phyloP scores from a whole-genome alignment of 805 yeast species.

The Ogataea philodendri region DNA sequence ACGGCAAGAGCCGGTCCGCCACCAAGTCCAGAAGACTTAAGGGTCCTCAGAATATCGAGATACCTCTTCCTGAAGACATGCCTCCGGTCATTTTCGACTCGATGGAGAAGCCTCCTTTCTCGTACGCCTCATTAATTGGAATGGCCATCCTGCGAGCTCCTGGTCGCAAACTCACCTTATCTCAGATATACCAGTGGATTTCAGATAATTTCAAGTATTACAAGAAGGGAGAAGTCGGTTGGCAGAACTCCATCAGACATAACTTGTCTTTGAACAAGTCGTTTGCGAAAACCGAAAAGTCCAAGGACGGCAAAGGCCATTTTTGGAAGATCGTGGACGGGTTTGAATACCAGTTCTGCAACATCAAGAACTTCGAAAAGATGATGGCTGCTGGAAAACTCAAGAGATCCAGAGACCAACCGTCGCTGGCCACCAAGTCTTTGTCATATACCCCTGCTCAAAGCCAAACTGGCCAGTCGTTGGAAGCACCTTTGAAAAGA shows the following conservation, averaged over 20 bases:
- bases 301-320: slow-evolving; percentile 88
- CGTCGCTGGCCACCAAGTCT: slow-evolving; percentile 10
- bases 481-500: slow-evolving; percentile 7
- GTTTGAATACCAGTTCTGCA: slow-evolving; percentile 74
- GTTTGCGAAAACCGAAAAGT: slow-evolving; percentile 84
- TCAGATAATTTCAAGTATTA: slow-evolving; percentile 81
- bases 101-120: slow-evolving; percentile 76
- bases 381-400: slow-evolving; percentile 15
- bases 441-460: slow-evolving; percentile 8
- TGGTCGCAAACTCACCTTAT: slow-evolving; percentile 63
- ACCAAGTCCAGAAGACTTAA: slow-evolving; percentile 22
- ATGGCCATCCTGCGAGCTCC: slow-evolving; percentile 88
- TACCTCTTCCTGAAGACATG: slow-evolving; percentile 40
- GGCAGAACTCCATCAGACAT: slow-evolving; percentile 98
- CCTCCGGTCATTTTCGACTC: slow-evolving; percentile 51
- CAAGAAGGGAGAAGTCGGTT: slow-evolving; percentile 81
- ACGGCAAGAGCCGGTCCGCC: slow-evolving; percentile 7
- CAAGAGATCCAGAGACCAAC: slow-evolving; percentile 10
- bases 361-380: slow-evolving; percentile 51
- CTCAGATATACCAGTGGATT: slow-evolving; percentile 92
- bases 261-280: slow-evolving; percentile 91
- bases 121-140: slow-evolving; percentile 91
- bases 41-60: slow-evolving; percentile 30
- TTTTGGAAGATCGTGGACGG: slow-evolving; percentile 92
- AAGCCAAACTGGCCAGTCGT: slow-evolving; percentile 2